A percentile compares a stretch with the other conserved stretches of the same genome.
These are phyloP conservation scores for Nannochloris sp. DNA, from an alignment of 139 green algal genomes.

Conservation along the genomic window DNA sequence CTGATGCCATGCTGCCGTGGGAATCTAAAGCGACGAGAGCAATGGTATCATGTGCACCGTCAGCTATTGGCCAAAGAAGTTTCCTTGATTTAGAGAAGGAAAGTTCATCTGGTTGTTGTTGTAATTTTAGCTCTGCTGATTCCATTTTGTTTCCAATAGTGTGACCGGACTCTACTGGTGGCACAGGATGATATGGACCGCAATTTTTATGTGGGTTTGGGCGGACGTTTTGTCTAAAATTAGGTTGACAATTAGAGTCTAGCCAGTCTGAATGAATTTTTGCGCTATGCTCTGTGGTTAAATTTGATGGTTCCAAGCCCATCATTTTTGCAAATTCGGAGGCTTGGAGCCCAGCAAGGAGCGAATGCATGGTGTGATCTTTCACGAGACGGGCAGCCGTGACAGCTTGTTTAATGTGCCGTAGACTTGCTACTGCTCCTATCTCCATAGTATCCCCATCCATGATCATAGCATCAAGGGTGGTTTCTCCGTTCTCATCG, in stretches of 20 bases:
- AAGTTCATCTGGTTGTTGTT: too few relatives aligned
- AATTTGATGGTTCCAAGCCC: constrained; percentile 33
- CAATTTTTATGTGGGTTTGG: constrained; percentile 40
- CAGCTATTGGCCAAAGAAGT: neutral
- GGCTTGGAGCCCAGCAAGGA: constrained; percentile 54
- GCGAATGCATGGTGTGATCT: constrained; percentile 49
- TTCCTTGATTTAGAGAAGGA: too few relatives aligned
- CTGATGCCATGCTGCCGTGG: constrained; percentile 33
- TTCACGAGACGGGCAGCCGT: constrained; percentile 48
- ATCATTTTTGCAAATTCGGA: constrained; percentile 55
- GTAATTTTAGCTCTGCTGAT: too few relatives aligned
- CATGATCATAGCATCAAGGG: constrained; percentile 72
- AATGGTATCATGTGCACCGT: constrained; percentile 62
- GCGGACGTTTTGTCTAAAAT: constrained; percentile 47
- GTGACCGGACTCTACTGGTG: too few relatives aligned
- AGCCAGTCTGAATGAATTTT: constrained; percentile 20
- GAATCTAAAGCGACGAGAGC: constrained; percentile 53
- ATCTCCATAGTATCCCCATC: constrained; percentile 58
- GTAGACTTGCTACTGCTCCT: constrained; percentile 50
- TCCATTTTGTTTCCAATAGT: too few relatives aligned
- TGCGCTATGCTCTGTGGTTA: constrained; percentile 36
- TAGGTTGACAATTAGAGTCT: constrained; percentile 52
- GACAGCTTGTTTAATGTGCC: constrained; percentile 35
- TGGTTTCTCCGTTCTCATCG: constrained; percentile 55
- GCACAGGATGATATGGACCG: constrained; percentile 46